Conservation (phyloP, 345 rosid species). For the Camelina neglecta region DNA sequence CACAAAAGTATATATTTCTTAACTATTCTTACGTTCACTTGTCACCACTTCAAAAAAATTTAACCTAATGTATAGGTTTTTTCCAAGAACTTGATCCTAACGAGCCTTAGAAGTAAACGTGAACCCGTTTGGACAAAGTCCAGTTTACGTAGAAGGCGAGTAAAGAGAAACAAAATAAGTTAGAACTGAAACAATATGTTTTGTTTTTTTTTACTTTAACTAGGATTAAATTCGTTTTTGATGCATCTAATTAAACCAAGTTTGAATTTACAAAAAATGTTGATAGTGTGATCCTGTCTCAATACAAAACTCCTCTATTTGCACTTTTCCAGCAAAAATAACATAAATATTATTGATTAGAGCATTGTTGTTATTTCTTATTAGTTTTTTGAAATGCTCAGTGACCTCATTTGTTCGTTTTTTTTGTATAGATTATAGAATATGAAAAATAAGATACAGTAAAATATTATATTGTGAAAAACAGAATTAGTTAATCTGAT, state of each 20-base stretch:
- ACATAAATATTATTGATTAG: neutral
- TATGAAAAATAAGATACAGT: neutral
- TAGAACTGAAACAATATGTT: neutral
- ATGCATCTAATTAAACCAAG: neutral
- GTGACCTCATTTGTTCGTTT: neutral
- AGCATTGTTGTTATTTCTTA: neutral
- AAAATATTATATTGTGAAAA: neutral
- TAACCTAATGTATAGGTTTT: no score
- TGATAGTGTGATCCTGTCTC: neutral
- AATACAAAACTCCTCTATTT: neutral
- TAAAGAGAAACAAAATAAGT: neutral
- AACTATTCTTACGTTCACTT: no score
- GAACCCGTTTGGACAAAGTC: neutral
- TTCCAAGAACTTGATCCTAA: neutral
- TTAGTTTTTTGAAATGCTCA: neutral
- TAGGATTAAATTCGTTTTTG: neutral
- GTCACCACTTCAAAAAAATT: neutral
- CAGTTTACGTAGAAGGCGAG: neutral
- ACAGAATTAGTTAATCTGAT: neutral
- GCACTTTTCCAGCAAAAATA: neutral
- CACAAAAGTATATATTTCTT: neutral
- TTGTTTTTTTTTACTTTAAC: neutral
- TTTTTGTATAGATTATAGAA: neutral
- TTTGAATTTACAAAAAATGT: neutral
- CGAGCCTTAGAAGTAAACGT: conserved; percentile 3